Evolutionary conservation across 2,329 filamentous ascomycete species (phyloP), one percentile per base, ranked within the genome.

Genomic region (Chaetomium sp.): DNA sequence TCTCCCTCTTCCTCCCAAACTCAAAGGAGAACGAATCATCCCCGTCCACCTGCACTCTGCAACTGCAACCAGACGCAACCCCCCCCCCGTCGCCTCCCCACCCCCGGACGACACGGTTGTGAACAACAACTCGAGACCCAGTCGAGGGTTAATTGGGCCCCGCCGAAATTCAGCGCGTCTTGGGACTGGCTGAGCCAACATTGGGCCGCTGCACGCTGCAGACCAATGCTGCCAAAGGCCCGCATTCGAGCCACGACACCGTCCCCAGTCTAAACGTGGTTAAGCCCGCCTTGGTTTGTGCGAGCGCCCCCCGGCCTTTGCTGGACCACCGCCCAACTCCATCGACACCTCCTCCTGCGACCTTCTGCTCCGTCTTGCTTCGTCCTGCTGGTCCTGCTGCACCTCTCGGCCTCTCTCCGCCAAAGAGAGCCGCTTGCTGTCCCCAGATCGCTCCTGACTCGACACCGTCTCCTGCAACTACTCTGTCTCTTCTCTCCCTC

Each of bases 161-260:
- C 65, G 59, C 61, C 64, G 60, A 55, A 65, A 65, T 62, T 65
- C 69, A 70, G 63, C 67, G 65, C 68, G 58, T 70, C 68, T 62
- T 60, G 64, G 65, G 67, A 71, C 63, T 71, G 70, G 71, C 67
- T 67, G 66, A 68, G 47, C 60, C 66, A 50, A 60, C 69, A 74
- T 75, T 75, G 72, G 73, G 72, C 72, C 70, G 70, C 73, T 74
- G 73, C 73, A 74, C 62, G 69, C 73, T 73, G 71, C 70, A 74
- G 70, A 68, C 68, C 67, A 70, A 62, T 70, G 70, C 70, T 72
- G 70, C 70, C 70, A 71, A 35, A 71, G 67, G 72, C 72, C 73
- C 72, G 76, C 76, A 78, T 76, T 78, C 76, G 76, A 78, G 76
- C 76, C 76, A 78, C 76, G 76, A 78, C 76, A 78, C 70, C 71